These are phyloP conservation scores for Lichtheimia ornata DNA, from an alignment of 371 early-diverging fungal genomes.

Conservation along the genomic window DNA sequence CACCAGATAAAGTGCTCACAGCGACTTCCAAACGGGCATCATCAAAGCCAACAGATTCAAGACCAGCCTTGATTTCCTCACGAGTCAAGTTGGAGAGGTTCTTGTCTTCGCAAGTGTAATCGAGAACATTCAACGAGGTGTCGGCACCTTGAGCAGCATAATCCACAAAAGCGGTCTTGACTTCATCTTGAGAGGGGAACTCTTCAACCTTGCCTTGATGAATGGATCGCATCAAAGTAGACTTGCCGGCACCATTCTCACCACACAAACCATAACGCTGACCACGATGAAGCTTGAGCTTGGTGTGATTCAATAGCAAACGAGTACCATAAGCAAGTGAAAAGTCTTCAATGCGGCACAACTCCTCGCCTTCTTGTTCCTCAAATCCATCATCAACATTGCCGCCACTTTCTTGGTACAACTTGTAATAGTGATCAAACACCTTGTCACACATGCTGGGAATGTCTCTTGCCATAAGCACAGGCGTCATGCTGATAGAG, in stretches of 20 bases:
- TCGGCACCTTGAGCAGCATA: constrained; percentile 76
- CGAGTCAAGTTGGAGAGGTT: constrained; percentile 49
- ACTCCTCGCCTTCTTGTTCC: constrained; percentile 66
- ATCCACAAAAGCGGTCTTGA: constrained; percentile 73
- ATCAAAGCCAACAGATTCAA: constrained; percentile 67
- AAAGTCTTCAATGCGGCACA: constrained; percentile 78
- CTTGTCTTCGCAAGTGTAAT: constrained; percentile 59
- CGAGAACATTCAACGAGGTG: constrained; percentile 61
- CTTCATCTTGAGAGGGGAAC: constrained; percentile 73
- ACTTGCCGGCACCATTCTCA: constrained; percentile 92
- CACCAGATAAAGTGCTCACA: constrained; percentile 77
- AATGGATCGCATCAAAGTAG: constrained; percentile 86
- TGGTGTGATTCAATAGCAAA: constrained; percentile 78
- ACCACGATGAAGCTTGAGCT: constrained; percentile 76
- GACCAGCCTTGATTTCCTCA: constrained; percentile 56
- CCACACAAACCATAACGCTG: constrained; percentile 85
- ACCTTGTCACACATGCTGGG: constrained; percentile 33
- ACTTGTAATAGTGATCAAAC: constrained; percentile 38
- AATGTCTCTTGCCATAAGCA: constrained; percentile 47
- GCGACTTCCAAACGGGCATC: constrained; percentile 57
- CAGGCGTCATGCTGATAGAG: constrained; percentile 40
- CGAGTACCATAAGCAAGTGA: constrained; percentile 83
- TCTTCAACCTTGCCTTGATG: constrained; percentile 73
- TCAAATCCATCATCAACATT: constrained; percentile 49
- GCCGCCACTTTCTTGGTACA: constrained; percentile 48